A percentile compares a stretch with the other conserved stretches of the same genome.
These are phyloP conservation scores for Sclerotinia glacialis DNA, from an alignment of 2,329 filamentous ascomycete genomes.

Conservation along the genomic window DNA sequence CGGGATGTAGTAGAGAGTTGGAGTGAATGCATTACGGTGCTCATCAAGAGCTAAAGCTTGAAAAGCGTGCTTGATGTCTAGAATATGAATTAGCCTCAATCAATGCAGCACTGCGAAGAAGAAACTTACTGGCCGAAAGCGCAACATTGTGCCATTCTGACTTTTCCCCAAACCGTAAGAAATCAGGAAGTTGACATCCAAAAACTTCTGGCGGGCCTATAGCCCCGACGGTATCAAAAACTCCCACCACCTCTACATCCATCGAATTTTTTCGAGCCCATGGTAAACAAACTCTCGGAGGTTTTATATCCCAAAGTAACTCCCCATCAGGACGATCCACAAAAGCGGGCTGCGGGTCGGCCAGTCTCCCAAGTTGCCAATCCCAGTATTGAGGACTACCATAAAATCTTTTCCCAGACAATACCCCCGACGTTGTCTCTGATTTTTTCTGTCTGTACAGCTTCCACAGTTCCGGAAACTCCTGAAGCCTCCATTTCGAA, in stretches of 20 bases:
- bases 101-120: background rate
- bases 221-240: conserved; percentile 27
- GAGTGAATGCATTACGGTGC: conserved; percentile 42
- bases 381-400: background rate
- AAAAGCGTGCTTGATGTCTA: conserved; percentile 46
- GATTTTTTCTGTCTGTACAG: background rate
- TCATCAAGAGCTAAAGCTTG: conserved; percentile 51
- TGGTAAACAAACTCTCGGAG: too few species aligned
- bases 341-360: background rate
- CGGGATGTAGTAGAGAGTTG: conserved; percentile 40
- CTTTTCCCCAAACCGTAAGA: background rate
- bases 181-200: background rate
- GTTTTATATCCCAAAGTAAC: background rate
- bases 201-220: conserved; percentile 13
- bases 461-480: conserved; percentile 5
- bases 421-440: background rate
- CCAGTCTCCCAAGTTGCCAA: background rate
- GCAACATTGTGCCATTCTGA: conserved; percentile 15
- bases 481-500: background rate
- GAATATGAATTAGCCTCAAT: background rate
- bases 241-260: conserved; percentile 25
- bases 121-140: background rate
- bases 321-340: background rate
- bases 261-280: conserved; percentile 9
- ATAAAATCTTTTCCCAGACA: background rate